Conservation (phyloP, 768 basidiomycete species). For the Boletus patriciae region DNA sequence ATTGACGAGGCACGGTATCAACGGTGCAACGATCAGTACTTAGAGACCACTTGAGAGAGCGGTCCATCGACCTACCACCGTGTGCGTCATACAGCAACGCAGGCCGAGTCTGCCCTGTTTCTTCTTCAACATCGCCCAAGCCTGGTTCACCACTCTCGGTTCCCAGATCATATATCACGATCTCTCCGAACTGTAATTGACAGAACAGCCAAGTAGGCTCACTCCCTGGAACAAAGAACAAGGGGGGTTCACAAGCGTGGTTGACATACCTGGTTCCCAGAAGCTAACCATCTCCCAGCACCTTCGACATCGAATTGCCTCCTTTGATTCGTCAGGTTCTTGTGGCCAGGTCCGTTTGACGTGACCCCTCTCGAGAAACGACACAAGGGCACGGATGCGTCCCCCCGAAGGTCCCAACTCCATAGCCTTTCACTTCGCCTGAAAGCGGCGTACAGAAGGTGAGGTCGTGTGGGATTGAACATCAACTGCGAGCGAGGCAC, state of each 20-base stretch:
- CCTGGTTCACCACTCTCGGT: background rate
- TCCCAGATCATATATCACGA: constrained; percentile 58
- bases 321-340: constrained; percentile 67
- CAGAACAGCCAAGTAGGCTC: background rate
- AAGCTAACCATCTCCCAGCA: constrained; percentile 59
- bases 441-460: constrained; percentile 78
- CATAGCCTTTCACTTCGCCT: constrained; percentile 60
- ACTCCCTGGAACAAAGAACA: background rate
- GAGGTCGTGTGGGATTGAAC: constrained; percentile 73
- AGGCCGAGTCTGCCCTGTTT: constrained; percentile 25
- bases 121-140: constrained; percentile 2
- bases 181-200: constrained; percentile 49
- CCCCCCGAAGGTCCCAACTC: constrained; percentile 76
- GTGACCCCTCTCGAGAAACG: constrained; percentile 27
- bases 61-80: constrained; percentile 42
- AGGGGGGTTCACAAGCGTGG: background rate
- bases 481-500: constrained; percentile 47
- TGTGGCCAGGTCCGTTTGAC: background rate
- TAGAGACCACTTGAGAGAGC: background rate
- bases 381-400: constrained; percentile 44
- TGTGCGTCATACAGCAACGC: constrained; percentile 52
- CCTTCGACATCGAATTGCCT: constrained; percentile 75
- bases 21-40: background rate
- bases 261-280: constrained; percentile 64
- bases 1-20: too few relatives aligned